Base-by-base conservation (phyloP, 31 red algal genomes). In the Asparagopsis taxiformis region DNA sequence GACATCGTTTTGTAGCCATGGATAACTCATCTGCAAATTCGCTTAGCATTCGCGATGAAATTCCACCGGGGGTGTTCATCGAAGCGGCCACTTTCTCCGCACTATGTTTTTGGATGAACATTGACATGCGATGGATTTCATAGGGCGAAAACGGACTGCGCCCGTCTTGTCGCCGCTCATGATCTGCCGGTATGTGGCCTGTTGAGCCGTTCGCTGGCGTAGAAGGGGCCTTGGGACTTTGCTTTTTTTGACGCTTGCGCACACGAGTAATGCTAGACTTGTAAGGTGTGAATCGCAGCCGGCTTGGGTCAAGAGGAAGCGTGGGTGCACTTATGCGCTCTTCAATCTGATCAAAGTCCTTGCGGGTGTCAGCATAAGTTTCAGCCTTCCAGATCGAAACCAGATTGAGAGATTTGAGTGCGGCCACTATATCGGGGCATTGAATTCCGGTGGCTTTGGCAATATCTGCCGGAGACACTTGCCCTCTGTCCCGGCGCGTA, bases 301-400 rank as follows among this genome's bases (percentile, higher is more conserved):
- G 35, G 0, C 71, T 29, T 1, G 46, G 46, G 29, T 31, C 20
- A 32, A 80, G 57, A 2, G 74, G 75, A 28, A 89, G 37, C 2
- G 22, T 35, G 4, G 74, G 67, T 22, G 4, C 26, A 21, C 51
- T 61, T 19, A 75, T 32, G 26, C 31, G 35, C 10, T 59, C 67
- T 13, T 75, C 62, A 22, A 55, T 66, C n/a, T 33, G 24, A 8
- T 80, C 74, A 3, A 75, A 20, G 10, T 50, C 46, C 54, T 80
- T 89, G n/a, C 48, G 52, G 28, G 70, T 43, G 20, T 81, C 77
- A 24, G 70, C 87, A 59, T 74, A 82, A 20, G 72, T 71, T 52
- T 92, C 89, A 1, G 70, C 74, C 61, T 85, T 84, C 77, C 77
- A 85, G 7, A 85, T 65, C 26, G 62, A 62, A 22, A 76, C 38